A percentile compares a stretch with the other conserved stretches of the same genome.
Conservation (phyloP, 148 eudicot species). For the Rhododendron vialii region DNA sequence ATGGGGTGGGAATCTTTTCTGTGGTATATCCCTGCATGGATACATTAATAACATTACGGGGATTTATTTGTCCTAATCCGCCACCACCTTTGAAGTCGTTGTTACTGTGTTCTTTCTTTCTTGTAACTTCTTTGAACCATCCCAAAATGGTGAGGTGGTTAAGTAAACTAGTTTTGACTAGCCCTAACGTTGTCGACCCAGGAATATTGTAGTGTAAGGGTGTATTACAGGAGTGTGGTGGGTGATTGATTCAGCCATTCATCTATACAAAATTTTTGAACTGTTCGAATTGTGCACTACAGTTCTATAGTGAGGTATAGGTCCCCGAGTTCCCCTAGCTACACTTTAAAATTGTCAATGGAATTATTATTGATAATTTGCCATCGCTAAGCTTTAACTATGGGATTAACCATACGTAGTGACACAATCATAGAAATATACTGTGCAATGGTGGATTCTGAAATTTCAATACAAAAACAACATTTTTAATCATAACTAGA, state of each 20-base stretch:
- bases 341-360: neutral
- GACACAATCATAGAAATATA: neutral
- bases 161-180: neutral
- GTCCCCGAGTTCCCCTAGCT: too few relatives aligned
- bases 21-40: neutral
- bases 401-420: neutral
- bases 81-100: neutral
- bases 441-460: too few relatives aligned
- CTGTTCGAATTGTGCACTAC: too few relatives aligned
- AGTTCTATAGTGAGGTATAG: too few relatives aligned
- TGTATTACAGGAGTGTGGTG: too few relatives aligned
- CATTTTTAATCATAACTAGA: too few relatives aligned
- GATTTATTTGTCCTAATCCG: neutral
- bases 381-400: neutral
- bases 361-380: neutral
- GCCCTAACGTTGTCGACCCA: too few relatives aligned
- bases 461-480: too few relatives aligned
- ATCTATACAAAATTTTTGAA: too few relatives aligned
- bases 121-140: neutral
- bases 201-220: too few relatives aligned
- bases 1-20: neutral
- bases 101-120: neutral
- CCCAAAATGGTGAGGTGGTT: neutral
- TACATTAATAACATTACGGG: too few relatives aligned
- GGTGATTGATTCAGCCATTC: too few relatives aligned